Evolutionary conservation across 768 basidiomycete species (phyloP).

Genomic region (Psilocybe cyanescens): DNA sequence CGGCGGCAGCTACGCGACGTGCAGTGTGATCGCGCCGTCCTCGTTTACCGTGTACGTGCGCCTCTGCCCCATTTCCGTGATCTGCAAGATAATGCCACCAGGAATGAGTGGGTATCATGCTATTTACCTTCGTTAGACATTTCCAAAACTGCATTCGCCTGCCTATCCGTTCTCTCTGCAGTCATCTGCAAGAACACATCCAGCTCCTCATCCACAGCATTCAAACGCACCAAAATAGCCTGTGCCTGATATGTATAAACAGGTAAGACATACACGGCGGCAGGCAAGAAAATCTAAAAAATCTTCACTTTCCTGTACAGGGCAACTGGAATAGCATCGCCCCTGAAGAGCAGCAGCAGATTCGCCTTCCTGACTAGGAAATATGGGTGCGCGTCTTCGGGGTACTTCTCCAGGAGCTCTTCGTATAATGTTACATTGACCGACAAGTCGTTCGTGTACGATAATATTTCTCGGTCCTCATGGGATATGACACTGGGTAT

Average conservation of each 20-base stretch:
- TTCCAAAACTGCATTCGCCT: neutral
- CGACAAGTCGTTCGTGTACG: slow-evolving; percentile 3
- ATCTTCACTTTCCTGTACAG: slow-evolving; percentile 20
- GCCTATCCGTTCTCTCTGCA: neutral
- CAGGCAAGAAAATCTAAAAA: neutral
- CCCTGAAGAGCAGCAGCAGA: slow-evolving; percentile 5
- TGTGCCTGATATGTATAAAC: slow-evolving; percentile 14
- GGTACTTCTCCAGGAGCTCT: slow-evolving; percentile 23
- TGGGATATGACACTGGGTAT: too few relatives aligned
- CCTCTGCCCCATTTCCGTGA: slow-evolving; percentile 89
- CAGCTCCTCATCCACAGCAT: neutral
- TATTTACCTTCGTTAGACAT: slow-evolving; percentile 2
- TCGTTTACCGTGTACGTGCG: slow-evolving; percentile 78
- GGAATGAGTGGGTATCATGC: slow-evolving; percentile 65
- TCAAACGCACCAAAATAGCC: slow-evolving; percentile 14
- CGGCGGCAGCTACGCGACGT: slow-evolving; percentile 83
- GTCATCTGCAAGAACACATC: neutral
- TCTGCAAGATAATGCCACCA: slow-evolving; percentile 23
- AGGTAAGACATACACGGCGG: neutral
- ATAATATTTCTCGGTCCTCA: slow-evolving; percentile 15
- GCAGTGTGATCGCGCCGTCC: slow-evolving; percentile 76
- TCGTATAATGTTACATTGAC: slow-evolving; percentile 17
- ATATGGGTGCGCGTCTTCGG: slow-evolving; percentile 17
- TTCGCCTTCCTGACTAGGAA: slow-evolving; percentile 19
- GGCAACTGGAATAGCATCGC: slow-evolving; percentile 18